Evolutionary conservation across 2,329 filamentous ascomycete genomes (phyloP), one percentile per base, ranked within the genome.

Genomic region (Atkinsonella hypoxylon): DNA sequence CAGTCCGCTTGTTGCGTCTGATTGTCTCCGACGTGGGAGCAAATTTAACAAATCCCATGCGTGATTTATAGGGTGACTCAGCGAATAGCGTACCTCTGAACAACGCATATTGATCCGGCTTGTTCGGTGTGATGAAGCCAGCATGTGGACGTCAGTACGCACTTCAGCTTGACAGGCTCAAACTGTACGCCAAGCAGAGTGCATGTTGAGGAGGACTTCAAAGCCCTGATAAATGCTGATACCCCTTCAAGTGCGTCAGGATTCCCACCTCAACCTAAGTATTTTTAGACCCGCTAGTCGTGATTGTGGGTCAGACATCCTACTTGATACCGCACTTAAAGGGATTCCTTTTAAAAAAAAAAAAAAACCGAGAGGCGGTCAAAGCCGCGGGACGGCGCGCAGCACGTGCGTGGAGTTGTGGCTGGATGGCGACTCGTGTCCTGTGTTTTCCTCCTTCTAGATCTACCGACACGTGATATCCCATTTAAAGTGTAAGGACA

Each of bases 311-410:
- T 22, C 20, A 22, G 20, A 22, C 5, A 22, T 2, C 20, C 20
- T 5, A 22, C 20, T 22, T 22, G 5, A 22, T 22, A 5, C 20
- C 5, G 20, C 20, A 18, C 20, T 15, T 4, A 32, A 13, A 32
- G 44, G 13, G 18, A 44, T 31, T 31, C 22, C n/a, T n/a, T n/a
- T n/a, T n/a, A n/a, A n/a, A n/a, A n/a, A n/a, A n/a, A n/a, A n/a
- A n/a, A 44, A 36, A 36, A 46, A 12, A 41, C n/a, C 39, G 39
- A 41, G 18, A 11, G 39, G 20, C 17, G 31, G 34, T 32, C 32
- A 7, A 17, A 38, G 38, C 42, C 30, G 40, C 46, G 50, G 50
- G 50, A 51, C 50, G 50, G 50, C 46, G 41, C 50, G 47, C 9
- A 43, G 31, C 45, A 44, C 49, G 49, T 34, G 39, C 22, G 26